Evolutionary conservation across 441 rosid species (phyloP).

Genomic region (Populus tomentosa): DNA sequence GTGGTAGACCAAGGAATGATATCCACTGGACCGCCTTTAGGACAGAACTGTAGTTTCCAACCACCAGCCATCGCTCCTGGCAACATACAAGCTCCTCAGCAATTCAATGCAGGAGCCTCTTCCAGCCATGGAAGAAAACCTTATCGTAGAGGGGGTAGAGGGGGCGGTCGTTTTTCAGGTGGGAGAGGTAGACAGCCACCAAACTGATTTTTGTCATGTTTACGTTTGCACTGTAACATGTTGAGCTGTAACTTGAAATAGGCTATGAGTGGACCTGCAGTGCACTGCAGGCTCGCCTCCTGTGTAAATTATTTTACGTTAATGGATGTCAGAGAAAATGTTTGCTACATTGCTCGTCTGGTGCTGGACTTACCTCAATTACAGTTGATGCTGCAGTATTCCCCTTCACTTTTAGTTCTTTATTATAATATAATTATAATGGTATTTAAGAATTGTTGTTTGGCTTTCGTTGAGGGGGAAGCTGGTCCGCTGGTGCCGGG

Average conservation of each 20-base stretch:
- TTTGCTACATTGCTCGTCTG: neutral
- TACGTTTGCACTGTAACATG: neutral
- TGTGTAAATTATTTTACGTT: neutral
- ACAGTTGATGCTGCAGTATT: no score
- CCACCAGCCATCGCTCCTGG: slow-evolving; percentile 17
- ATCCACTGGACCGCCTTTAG: slow-evolving; percentile 15
- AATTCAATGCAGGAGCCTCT: slow-evolving; percentile 43
- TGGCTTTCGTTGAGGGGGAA: no score
- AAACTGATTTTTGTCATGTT: slow-evolving; percentile 16
- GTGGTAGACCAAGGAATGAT: slow-evolving; percentile 27
- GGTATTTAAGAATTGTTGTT: no score
- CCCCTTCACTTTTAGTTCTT: no score
- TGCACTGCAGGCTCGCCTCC: neutral
- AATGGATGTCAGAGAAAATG: neutral
- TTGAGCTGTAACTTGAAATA: neutral
- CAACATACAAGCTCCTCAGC: slow-evolving; percentile 33
- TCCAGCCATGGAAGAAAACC: slow-evolving; percentile 44
- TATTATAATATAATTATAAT: no score
- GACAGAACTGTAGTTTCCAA: slow-evolving; percentile 27
- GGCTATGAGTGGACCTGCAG: neutral
- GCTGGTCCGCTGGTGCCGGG: no score
- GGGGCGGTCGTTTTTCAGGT: slow-evolving; percentile 35
- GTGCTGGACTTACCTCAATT: neutral
- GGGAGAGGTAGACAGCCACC: slow-evolving; percentile 30
- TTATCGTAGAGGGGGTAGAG: slow-evolving; percentile 20